phyloP scores from a whole-genome alignment of 2,329 filamentous ascomycete genomes.

The Xylariaceae sp. region DNA sequence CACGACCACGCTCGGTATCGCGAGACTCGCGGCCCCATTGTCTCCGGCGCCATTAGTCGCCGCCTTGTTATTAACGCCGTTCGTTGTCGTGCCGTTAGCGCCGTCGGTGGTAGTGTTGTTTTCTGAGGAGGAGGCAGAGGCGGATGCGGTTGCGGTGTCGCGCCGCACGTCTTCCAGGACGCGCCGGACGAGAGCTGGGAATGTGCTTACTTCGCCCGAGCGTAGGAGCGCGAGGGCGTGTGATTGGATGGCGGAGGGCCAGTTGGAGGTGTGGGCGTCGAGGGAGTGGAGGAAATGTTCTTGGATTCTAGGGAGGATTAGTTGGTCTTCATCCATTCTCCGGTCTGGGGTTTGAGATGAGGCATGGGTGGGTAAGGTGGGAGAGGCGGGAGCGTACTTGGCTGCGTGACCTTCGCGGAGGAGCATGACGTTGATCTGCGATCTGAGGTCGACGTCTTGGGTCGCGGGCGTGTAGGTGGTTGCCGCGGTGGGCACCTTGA shows the following conservation, averaged over 20 bases:
- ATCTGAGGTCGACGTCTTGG: conserved; percentile 56
- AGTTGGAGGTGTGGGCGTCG: conserved; percentile 54
- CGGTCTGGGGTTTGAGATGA: neutral
- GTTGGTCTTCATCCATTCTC: too few species aligned
- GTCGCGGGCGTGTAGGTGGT: conserved; percentile 56
- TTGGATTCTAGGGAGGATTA: too few species aligned
- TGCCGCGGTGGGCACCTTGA: conserved; percentile 56
- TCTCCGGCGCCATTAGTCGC: conserved; percentile 28
- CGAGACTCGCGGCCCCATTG: conserved; percentile 39
- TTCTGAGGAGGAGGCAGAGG: conserved; percentile 3
- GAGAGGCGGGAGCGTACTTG: conserved; percentile 42
- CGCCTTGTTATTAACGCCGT: conserved; percentile 13
- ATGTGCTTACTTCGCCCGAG: conserved; percentile 53
- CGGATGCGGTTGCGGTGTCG: conserved; percentile 38
- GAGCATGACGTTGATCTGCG: conserved; percentile 56
- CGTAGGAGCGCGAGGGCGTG: conserved; percentile 58
- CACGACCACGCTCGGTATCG: conserved; percentile 54
- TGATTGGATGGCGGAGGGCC: conserved; percentile 55
- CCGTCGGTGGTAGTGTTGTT: conserved; percentile 15
- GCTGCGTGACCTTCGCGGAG: conserved; percentile 54
- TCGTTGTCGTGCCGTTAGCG: conserved; percentile 10
- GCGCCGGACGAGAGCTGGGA: conserved; percentile 55
- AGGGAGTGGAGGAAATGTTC: conserved; percentile 58
- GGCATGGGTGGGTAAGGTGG: neutral
- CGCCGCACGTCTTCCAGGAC: conserved; percentile 58